Conservation (phyloP, 176 grass and related monocot species). For the Bolboschoenus planiculmis region DNA sequence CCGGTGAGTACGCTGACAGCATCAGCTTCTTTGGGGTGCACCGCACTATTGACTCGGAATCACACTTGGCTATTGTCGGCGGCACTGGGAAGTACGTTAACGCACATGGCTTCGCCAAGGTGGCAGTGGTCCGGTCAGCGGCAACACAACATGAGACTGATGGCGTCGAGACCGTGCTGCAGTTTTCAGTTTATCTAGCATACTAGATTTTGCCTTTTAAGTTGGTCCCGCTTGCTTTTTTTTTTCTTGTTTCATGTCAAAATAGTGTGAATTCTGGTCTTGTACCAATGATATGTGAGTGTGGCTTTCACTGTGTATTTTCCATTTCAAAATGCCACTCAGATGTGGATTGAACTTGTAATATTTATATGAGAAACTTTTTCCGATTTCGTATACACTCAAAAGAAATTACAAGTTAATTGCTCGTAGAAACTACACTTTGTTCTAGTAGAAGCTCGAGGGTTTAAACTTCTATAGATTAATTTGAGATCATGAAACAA, state of each 20-base stretch:
- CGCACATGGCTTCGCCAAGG: conserved; percentile 47
- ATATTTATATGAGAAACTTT: neutral
- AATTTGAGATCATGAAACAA: neutral
- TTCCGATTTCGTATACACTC: neutral
- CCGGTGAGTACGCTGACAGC: conserved; percentile 37
- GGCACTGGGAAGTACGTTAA: conserved; percentile 49
- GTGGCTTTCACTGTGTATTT: neutral
- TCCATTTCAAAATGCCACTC: neutral
- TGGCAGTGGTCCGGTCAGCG: conserved; percentile 41
- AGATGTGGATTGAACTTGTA: neutral
- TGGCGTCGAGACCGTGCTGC: conserved; percentile 55
- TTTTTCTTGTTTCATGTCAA: neutral
- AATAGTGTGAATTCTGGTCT: neutral
- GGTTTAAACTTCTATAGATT: neutral
- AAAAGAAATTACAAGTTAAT: neutral
- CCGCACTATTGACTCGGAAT: conserved; percentile 53
- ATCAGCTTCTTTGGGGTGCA: conserved; percentile 75
- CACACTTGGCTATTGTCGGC: conserved; percentile 50
- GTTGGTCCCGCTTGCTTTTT: neutral
- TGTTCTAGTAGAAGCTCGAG: neutral
- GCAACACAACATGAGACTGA: conserved; percentile 54
- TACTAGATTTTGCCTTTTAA: conserved; percentile 23
- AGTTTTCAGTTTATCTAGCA: conserved; percentile 39
- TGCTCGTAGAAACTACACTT: neutral
- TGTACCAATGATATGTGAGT: neutral